These are phyloP conservation scores for Linnemannia schmuckeri DNA, from an alignment of 192 early-diverging fungal genomes.

Conservation along the genomic window DNA sequence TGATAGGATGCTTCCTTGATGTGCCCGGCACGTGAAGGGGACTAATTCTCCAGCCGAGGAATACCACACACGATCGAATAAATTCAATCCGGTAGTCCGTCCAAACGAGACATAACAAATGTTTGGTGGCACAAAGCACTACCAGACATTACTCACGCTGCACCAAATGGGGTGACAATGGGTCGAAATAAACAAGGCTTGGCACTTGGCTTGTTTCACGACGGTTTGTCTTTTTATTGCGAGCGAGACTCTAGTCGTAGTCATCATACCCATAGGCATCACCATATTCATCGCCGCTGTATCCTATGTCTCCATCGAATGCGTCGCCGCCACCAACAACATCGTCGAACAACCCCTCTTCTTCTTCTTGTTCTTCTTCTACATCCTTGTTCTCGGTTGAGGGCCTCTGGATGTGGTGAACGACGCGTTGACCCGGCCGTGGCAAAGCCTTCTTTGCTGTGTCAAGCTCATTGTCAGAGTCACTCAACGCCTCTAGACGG, in stretches of 20 bases:
- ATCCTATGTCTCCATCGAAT: background rate
- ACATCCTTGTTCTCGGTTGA: background rate
- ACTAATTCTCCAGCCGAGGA: background rate
- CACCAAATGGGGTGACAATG: background rate
- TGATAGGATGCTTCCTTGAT: background rate
- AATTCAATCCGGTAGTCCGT: background rate
- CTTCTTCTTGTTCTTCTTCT: background rate
- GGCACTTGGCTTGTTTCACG: background rate
- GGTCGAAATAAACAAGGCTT: background rate
- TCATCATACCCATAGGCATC: constrained; percentile 7
- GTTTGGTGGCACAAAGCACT: background rate
- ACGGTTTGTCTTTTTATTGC: background rate
- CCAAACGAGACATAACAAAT: background rate
- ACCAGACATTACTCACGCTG: background rate
- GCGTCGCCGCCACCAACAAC: background rate
- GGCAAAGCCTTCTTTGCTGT: background rate
- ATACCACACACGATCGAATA: background rate
- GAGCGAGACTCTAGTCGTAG: background rate
- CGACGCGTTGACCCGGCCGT: background rate
- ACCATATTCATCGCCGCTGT: constrained; percentile 8
- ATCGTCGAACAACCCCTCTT: background rate
- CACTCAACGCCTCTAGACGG: constrained; percentile 18
- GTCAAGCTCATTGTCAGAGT: background rate
- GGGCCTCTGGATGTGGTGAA: background rate
- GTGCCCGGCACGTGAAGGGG: background rate